Evolutionary conservation across 768 basidiomycete species (phyloP), one percentile per base, ranked within the genome.

Genomic region (Boletus rubescentipes): DNA sequence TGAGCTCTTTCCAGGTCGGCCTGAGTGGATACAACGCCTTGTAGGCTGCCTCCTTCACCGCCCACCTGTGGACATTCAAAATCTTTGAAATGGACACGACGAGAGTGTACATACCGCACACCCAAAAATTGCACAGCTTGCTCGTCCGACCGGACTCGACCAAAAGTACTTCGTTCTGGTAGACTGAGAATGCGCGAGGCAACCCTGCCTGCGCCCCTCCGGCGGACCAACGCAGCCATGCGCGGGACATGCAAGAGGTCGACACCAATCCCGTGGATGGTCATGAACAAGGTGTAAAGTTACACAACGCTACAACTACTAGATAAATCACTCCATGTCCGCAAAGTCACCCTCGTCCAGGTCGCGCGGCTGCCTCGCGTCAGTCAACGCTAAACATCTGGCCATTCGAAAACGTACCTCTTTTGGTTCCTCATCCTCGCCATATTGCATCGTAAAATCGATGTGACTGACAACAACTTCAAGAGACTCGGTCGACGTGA

Each of bases 401-500:
- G 51, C 14, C 31, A 39, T 44, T 52, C 31, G 51, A 46, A 35
- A 20, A 57, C 77, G 53, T 64, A 89, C 91, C 84, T 92, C 92
- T 77, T 89, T 93, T 15, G 96, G 95, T 67, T 99, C 96, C 68
- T 99, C 96, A 54, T 95, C 93, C 75, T 98, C 96, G 32, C 96
- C 96, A 64, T 97, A 99, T 68, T 99, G 97, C 86, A 99, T 94
- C 53, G 93, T 89, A 63, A 93, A 96, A 74, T 99, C 97, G 49
- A 99, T 90, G 69, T 99, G 94, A 68, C 93, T 94, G 54, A 99
- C 79, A 10, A 98, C 86, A 2, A 83, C 86, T 65, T 92, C 91
- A 48, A 99, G 78, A 1, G 93, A 95, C 63, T 97, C 93, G 45
- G 93, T 82, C 57, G 85, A 83, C 15, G 93, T 86, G 32, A 98